Base-by-base conservation (phyloP, 495 filamentous ascomycete genomes). In the Annulohypoxylon stygium region DNA sequence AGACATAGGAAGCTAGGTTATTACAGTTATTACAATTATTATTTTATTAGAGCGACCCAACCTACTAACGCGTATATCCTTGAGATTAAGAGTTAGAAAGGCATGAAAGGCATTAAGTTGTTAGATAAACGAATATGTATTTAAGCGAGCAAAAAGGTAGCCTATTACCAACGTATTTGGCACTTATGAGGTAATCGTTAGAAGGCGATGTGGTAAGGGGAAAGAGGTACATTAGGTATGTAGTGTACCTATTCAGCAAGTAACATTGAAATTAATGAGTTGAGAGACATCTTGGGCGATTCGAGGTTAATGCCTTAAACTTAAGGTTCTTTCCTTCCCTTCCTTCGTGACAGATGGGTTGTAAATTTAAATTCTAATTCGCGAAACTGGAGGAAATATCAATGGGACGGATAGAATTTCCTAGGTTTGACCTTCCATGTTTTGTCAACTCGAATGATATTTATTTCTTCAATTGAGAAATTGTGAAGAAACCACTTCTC, bases 121-220 rank as follows among this genome's bases (percentile, higher is more conserved):
- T 41, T 48, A 39, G 39, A 57, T 34, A 50, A n/a, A 36, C 8
- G 9, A 54, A 61, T 60, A 60, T 26, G 36, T 20, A 43, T 43
- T 25, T 41, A 60, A 43, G 18, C 37, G 30, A n/a, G 10, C 43
- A 8, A 37, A 20, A 20, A 60, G n/a, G 57, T 60, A 60, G 57
- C 57, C 57, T 60, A 60, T 60, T 60, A 60, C 36, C 20, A 60
- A 60, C 39, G 9, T 60, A 60, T 60, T 60, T n/a, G n/a, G 11
- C 4, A 57, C 20, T 25, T 60, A 60, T 43, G 57, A 60, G 57
- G 25, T 60, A 60, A 60, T 60, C 57, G 43, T 34, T 60, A 54
- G 11, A 33, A 9, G 16, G 36, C n/a, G n/a, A 60, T 20, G 37
- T 60, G 37, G 57, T 60, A 60, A 60, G 57, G 39, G 36, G 18